phyloP scores from a whole-genome alignment of 2,329 filamentous ascomycete species.

The Beauveria rudraprayagi region DNA sequence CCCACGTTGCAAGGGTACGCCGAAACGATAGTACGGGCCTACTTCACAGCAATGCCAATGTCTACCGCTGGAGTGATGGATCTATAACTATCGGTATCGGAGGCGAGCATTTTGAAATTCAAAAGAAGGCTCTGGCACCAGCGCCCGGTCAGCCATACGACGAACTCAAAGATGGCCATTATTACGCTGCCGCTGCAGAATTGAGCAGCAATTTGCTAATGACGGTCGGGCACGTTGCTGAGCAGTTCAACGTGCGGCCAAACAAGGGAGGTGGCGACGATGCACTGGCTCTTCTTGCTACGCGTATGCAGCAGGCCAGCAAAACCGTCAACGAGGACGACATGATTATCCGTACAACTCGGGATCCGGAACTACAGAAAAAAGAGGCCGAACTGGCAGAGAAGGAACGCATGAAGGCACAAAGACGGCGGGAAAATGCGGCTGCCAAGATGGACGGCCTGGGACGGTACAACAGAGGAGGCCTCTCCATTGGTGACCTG shows the following conservation, averaged over 20 bases:
- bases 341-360: constrained; percentile 61
- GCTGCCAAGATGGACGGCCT: constrained; percentile 54
- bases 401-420: constrained; percentile 61
- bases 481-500: constrained; percentile 60
- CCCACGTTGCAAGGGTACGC: constrained; percentile 62
- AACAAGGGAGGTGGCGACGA: constrained; percentile 62
- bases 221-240: constrained; percentile 67
- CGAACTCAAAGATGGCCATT: constrained; percentile 63
- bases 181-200: constrained; percentile 67
- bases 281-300: constrained; percentile 60
- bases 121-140: constrained; percentile 62
- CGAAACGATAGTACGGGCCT: constrained; percentile 56
- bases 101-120: constrained; percentile 66
- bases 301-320: constrained; percentile 56
- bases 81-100: constrained; percentile 69
- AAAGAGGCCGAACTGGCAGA: constrained; percentile 66
- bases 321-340: constrained; percentile 48
- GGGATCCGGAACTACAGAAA: constrained; percentile 69
- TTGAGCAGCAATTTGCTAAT: constrained; percentile 60
- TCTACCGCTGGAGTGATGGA: constrained; percentile 74
- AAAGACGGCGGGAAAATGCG: constrained; percentile 60
- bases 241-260: constrained; percentile 61
- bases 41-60: constrained; percentile 65
- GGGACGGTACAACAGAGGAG: constrained; percentile 42
- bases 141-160: constrained; percentile 51